Evolutionary conservation across 1,284 basidiomycete genomes (phyloP).

Genomic region (Bondarzewia mesenterica): DNA sequence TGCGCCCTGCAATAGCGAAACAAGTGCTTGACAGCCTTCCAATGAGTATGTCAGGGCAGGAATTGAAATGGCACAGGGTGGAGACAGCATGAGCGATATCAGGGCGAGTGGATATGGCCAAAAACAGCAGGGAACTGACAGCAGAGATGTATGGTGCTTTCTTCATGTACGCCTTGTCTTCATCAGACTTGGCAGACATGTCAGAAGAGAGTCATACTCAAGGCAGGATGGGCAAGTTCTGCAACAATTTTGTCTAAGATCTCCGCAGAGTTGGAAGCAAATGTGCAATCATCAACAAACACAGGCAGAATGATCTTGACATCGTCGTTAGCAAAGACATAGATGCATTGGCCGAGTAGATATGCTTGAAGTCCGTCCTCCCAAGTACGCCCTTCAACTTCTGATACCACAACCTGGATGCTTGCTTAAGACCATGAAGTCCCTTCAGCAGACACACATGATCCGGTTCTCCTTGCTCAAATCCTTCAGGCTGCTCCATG

Average conservation of each 20-base stretch:
- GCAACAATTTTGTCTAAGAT: slow-evolving; percentile 17
- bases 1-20: slow-evolving; percentile 19
- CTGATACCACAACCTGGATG: slow-evolving; percentile 19
- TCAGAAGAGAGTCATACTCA: slow-evolving; percentile 7
- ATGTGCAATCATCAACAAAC: slow-evolving; percentile 25
- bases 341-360: slow-evolving; percentile 16
- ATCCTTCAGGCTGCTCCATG: no score
- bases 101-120: slow-evolving; percentile 17
- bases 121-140: slow-evolving; percentile 4
- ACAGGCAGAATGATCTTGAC: slow-evolving; percentile 18
- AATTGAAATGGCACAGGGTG: slow-evolving; percentile 16
- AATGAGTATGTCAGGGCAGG: slow-evolving; percentile 19
- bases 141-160: slow-evolving; percentile 1
- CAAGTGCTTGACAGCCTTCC: slow-evolving; percentile 19
- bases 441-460: slow-evolving; percentile 13
- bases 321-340: slow-evolving; percentile 9
- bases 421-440: slow-evolving; percentile 25
- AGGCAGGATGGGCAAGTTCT: slow-evolving; percentile 17
- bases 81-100: slow-evolving; percentile 24
- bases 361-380: slow-evolving; percentile 17
- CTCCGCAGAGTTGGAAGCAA: slow-evolving; percentile 11
- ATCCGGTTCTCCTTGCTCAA: background rate
- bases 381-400: background rate
- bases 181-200: background rate
- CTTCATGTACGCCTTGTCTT: background rate